These are phyloP conservation scores for Oryza nivara DNA, from an alignment of 176 grass and related monocot genomes.

Conservation along the genomic window DNA sequence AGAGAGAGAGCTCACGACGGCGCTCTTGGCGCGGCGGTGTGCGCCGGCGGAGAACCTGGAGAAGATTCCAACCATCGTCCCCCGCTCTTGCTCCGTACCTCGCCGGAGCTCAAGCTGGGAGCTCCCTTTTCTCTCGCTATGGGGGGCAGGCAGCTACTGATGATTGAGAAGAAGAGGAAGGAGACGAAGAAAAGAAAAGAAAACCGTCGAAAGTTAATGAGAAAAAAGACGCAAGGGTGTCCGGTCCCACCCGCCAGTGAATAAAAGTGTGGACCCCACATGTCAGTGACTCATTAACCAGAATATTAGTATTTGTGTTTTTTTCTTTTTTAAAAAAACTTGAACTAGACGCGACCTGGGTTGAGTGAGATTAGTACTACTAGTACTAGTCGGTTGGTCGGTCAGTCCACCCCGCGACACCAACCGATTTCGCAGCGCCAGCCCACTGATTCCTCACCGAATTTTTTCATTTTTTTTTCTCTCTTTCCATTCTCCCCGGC, in stretches of 20 bases:
- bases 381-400: constrained; percentile 1
- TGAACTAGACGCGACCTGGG: constrained; percentile 43
- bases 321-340: background rate
- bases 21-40: constrained; percentile 85
- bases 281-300: background rate
- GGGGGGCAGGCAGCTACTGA: constrained; percentile 10
- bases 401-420: constrained; percentile 36
- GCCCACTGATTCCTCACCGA: constrained; percentile 12
- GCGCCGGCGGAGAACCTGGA: constrained; percentile 58
- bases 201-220: background rate
- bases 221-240: background rate
- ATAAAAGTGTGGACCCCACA: background rate
- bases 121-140: constrained; percentile 10
- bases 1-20: constrained; percentile 48
- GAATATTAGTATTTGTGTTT: too few species aligned
- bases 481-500: background rate
- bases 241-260: background rate
- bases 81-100: constrained; percentile 9
- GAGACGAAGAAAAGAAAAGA: background rate
- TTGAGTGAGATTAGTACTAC: background rate
- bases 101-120: constrained; percentile 1
- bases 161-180: background rate
- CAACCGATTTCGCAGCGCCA: constrained; percentile 12
- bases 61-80: constrained; percentile 85
- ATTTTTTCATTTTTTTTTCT: too few species aligned